Conservation (phyloP, 495 filamentous ascomycete genomes). For the Trichoderma reesei region DNA sequence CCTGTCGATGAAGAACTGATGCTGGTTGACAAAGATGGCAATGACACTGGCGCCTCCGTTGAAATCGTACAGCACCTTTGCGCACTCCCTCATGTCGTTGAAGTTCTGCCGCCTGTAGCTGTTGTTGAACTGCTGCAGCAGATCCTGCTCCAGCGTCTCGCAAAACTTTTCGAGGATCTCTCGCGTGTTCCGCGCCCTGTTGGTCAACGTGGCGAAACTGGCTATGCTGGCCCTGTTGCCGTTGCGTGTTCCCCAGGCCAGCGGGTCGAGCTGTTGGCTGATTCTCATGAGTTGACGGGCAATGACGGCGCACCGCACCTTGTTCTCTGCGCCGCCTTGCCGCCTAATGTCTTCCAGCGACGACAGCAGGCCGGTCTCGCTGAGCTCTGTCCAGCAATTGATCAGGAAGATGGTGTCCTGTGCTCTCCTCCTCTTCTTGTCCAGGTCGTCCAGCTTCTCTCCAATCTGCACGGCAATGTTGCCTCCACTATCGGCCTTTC, state of each 20-base stretch:
- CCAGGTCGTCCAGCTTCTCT: constrained; percentile 83
- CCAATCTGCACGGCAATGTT: constrained; percentile 92
- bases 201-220: constrained; percentile 19
- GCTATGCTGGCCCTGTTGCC: constrained; percentile 36
- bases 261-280: constrained; percentile 70
- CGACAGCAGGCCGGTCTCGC: constrained; percentile 69
- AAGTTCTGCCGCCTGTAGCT: constrained; percentile 90
- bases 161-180: constrained; percentile 96
- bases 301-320: constrained; percentile 81
- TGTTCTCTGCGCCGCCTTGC: constrained; percentile 72
- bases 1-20: constrained; percentile 95
- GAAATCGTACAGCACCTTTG: constrained; percentile 89
- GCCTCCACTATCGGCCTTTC: constrained; percentile 55
- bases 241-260: constrained; percentile 54
- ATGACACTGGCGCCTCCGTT: constrained; percentile 91
- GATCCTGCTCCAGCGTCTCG: constrained; percentile 88
- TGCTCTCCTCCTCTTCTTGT: constrained; percentile 80
- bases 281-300: constrained; percentile 81
- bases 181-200: constrained; percentile 54
- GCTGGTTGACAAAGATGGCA: constrained; percentile 94
- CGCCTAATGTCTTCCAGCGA: constrained; percentile 71
- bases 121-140: constrained; percentile 92
- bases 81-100: constrained; percentile 92
- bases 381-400: constrained; percentile 91
- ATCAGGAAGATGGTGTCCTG: constrained; percentile 91